Conservation (phyloP, 192 early-diverging fungal genomes). For the Chytriomyces sp. region DNA sequence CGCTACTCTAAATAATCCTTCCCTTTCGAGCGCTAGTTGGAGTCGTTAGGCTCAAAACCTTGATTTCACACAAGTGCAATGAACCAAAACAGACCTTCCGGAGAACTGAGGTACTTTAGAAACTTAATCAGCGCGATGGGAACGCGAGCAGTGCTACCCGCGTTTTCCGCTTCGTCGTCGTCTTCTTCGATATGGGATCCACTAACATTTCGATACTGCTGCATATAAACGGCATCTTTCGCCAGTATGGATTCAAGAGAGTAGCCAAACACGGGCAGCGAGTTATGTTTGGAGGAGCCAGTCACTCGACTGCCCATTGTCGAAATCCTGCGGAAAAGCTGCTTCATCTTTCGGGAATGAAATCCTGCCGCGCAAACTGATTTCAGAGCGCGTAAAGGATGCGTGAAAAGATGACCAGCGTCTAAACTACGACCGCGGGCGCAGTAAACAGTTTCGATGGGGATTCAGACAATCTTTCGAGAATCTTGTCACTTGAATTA, state of each 20-base stretch:
- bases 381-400: too few relatives aligned
- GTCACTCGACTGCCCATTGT: conserved; percentile 11
- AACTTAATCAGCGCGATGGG: conserved; percentile 46
- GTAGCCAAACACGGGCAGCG: background rate
- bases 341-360: conserved; percentile 35
- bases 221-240: background rate
- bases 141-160: conserved; percentile 13
- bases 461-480: too few relatives aligned
- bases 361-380: too few relatives aligned
- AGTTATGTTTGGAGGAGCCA: background rate
- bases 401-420: too few relatives aligned
- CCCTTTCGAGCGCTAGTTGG: conserved; percentile 39
- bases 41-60: conserved; percentile 6
- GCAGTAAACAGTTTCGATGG: too few relatives aligned
- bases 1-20: conserved; percentile 50
- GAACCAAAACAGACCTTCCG: conserved; percentile 18
- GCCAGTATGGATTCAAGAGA: conserved; percentile 2
- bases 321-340: conserved; percentile 42
- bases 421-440: too few relatives aligned
- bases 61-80: background rate
- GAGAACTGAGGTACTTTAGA: conserved; percentile 41
- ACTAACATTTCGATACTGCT: background rate
- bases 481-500: too few relatives aligned
- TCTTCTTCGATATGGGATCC: background rate
- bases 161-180: conserved; percentile 8